Evolutionary conservation across 225 moss, liverwort and hornwort genomes (phyloP), one percentile per base, ranked within the genome.

Genomic region (Rhytidiadelphus loreus): DNA sequence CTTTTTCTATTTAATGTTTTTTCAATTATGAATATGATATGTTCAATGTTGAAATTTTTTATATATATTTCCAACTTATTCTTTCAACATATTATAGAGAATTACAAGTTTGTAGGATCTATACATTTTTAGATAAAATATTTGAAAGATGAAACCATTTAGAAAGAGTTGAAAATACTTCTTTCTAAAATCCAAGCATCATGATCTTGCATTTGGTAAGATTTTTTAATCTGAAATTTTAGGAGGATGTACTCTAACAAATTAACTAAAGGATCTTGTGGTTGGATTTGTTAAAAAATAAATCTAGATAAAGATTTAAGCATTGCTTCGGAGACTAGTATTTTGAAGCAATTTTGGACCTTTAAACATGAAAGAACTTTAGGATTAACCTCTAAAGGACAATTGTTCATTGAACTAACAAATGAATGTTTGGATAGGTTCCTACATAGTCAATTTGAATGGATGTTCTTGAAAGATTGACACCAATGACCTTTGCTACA

Each of bases 341-440:
- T 69, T 13, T 8, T 24, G 6, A 39, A 39, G 23, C 37, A 39
- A 37, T 69, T 69, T 69, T 13, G 13, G 13, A 13, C 23, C 11
- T 69, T 4, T 39, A 24, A 39, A 39, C 7, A 24, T 69, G 13
- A 69, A 24, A 23, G 7, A 69, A 69, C 8, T 24, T 24, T 14
- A 24, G 11, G 4, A 0, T 20, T 39, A 13, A 39, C 5, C 3
- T 2, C 7, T 29, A 50, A 4, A 50, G 2, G 2, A 50, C 20
- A 75, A 19, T 48, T 50, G 32, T 74, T 2, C 3, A 1, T 48
- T 48, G 33, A 48, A 50, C 6, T 20, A 5, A 50, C 3, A 20
- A 52, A 52, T 22, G 12, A 76, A 76, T 52, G 5, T 33, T 76
- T 0, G 7, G 6, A 6, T 33, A 21, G 8, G 2, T 30, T 73